Percentiles rank a stretch among this genome's conserved stretches.
Conservation (phyloP, 108 stramenopile species). For the Aurantiochytrium sp. region DNA sequence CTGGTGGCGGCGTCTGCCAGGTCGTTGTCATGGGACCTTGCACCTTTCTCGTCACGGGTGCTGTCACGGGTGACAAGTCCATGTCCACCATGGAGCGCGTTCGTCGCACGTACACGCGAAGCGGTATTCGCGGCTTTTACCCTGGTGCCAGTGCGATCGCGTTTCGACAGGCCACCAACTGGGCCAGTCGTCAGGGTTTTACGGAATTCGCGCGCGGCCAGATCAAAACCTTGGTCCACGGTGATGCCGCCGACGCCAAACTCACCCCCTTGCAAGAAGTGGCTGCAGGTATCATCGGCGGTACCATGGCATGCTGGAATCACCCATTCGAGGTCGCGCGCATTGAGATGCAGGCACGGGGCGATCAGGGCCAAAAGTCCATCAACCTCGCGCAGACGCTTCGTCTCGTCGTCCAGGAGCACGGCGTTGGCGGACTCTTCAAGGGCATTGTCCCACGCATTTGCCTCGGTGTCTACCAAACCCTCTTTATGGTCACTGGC, state of each 20-base stretch:
- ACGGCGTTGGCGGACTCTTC: conserved; percentile 21
- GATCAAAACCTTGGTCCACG: conserved; percentile 8
- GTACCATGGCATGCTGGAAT: conserved; percentile 29
- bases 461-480: conserved; percentile 20
- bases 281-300: conserved; percentile 27
- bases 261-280: conserved; percentile 17
- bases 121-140: conserved; percentile 27
- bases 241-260: conserved; percentile 16
- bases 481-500: conserved; percentile 27
- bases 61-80: conserved; percentile 17
- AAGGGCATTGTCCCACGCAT: conserved; percentile 28
- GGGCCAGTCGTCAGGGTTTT: conserved; percentile 33
- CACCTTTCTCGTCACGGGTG: conserved; percentile 31
- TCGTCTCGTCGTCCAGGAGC: conserved; percentile 9
- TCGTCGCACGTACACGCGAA: neutral
- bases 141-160: conserved; percentile 32
- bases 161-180: conserved; percentile 36
- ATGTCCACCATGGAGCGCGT: neutral
- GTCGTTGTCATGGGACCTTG: conserved; percentile 27
- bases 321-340: conserved; percentile 36
- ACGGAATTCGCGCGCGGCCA: conserved; percentile 21
- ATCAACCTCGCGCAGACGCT: neutral
- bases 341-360: conserved; percentile 26
- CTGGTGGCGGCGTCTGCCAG: conserved; percentile 23
- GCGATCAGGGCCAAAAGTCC: conserved; percentile 19